Evolutionary conservation across 2,329 filamentous ascomycete genomes (phyloP).

Genomic region (Teratosphaeria gauchensis): DNA sequence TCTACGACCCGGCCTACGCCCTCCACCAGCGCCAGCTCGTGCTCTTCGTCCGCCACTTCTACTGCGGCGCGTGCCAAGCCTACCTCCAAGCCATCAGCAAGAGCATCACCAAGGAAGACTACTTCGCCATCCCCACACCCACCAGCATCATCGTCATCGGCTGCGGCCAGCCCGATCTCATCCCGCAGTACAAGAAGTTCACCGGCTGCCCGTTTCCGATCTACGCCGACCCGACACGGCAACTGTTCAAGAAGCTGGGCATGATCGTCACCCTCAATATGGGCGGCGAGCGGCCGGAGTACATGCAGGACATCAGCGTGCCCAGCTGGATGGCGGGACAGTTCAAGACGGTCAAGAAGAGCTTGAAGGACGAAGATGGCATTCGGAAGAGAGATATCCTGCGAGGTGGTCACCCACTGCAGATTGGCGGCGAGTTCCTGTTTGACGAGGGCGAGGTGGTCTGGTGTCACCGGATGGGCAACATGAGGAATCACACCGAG

Average conservation of each 20-base stretch:
- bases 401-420: slow-evolving; percentile 28
- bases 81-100: slow-evolving; percentile 27
- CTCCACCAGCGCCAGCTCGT: slow-evolving; percentile 30
- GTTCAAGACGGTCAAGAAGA: slow-evolving; percentile 17
- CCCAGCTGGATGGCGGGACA: slow-evolving; percentile 24
- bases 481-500: slow-evolving; percentile 29
- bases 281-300: slow-evolving; percentile 23
- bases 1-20: slow-evolving; percentile 44
- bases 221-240: slow-evolving; percentile 27
- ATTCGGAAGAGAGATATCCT: slow-evolving; percentile 23
- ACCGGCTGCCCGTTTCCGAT: slow-evolving; percentile 29
- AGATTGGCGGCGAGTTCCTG: slow-evolving; percentile 33
- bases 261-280: slow-evolving; percentile 26
- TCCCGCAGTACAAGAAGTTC: slow-evolving; percentile 26
- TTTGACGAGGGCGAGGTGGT: slow-evolving; percentile 31
- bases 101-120: slow-evolving; percentile 26
- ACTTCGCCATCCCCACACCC: slow-evolving; percentile 27
- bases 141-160: slow-evolving; percentile 30
- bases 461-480: slow-evolving; percentile 34
- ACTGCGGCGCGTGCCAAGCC: slow-evolving; percentile 32
- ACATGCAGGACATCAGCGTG: slow-evolving; percentile 27
- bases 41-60: slow-evolving; percentile 34
- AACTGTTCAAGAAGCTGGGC: slow-evolving; percentile 28
- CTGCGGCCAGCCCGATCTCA: slow-evolving; percentile 28
- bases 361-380: slow-evolving; percentile 21